Conservation (phyloP, 257 asterid genomes). For the Ajuga chamaepitys region DNA sequence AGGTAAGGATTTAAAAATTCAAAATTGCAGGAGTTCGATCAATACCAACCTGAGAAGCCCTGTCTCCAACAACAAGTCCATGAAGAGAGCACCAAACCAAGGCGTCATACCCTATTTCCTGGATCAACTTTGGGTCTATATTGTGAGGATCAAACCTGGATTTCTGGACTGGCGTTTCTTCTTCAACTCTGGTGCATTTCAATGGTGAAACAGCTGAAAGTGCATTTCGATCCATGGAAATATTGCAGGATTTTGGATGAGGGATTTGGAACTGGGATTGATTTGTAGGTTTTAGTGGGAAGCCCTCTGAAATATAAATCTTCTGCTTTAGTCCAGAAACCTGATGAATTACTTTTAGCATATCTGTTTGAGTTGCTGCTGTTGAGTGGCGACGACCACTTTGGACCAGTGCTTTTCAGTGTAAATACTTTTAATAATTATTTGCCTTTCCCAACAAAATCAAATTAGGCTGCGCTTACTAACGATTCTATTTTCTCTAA, state of each 20-base stretch:
- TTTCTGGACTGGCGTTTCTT: constrained; percentile 21
- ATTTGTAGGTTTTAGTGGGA: constrained; percentile 1
- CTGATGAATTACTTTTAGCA: constrained; percentile 9
- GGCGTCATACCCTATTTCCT: constrained; percentile 67
- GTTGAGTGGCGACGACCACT: constrained; percentile 17
- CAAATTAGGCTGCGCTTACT: too few species aligned
- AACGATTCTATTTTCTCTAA: too few species aligned
- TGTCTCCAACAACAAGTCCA: constrained; percentile 89
- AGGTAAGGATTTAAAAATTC: not conserved
- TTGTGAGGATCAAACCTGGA: constrained; percentile 56
- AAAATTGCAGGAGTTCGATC: not conserved
- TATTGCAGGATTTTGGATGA: constrained; percentile 15
- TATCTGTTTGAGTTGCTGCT: not conserved
- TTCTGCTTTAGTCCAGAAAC: constrained; percentile 9
- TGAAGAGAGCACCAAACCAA: constrained; percentile 86
- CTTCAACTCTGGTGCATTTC: constrained; percentile 24
- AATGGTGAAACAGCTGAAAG: constrained; percentile 25
- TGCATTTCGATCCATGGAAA: constrained; percentile 27
- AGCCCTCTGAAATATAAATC: not conserved
- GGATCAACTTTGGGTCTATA: constrained; percentile 46
- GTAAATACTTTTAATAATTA: too few species aligned
- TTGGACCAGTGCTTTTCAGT: constrained; percentile 18
- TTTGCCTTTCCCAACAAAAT: too few species aligned
- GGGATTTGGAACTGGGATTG: constrained; percentile 11
- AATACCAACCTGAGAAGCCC: constrained; percentile 54